These are phyloP conservation scores for Pythium scleroteichum DNA, from an alignment of 352 stramenopile genomes.

Conservation along the genomic window DNA sequence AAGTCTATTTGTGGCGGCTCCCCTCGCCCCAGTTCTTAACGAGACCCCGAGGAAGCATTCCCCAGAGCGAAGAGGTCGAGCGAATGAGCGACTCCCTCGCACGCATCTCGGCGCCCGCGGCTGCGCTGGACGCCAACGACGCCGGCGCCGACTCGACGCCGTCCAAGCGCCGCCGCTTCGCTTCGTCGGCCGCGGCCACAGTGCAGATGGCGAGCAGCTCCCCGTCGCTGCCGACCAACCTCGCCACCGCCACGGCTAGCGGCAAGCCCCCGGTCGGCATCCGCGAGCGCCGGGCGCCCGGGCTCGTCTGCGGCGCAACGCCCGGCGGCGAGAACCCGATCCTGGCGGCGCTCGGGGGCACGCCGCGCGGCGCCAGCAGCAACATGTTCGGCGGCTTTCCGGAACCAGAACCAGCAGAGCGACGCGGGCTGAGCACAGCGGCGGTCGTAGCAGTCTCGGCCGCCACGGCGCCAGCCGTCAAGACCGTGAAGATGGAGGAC, in stretches of 20 bases:
- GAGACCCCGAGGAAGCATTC: background rate
- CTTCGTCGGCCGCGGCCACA: conserved; percentile 12
- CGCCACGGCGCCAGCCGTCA: conserved; percentile 6
- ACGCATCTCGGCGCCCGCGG: conserved; percentile 1
- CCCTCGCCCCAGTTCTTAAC: background rate
- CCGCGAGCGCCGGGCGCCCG: conserved; percentile 25
- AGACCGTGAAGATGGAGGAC: conserved; percentile 15
- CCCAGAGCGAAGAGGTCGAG: too few relatives aligned
- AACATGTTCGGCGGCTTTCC: conserved; percentile 17
- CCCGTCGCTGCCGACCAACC: conserved; percentile 9
- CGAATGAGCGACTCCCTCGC: background rate
- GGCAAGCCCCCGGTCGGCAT: conserved; percentile 11
- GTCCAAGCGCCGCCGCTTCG: conserved; percentile 47
- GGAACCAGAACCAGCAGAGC: conserved; percentile 49
- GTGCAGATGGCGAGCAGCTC: conserved; percentile 13
- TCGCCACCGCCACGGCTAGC: background rate
- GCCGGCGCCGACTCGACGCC: conserved; percentile 38
- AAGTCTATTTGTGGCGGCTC: background rate
- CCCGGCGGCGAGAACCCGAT: conserved; percentile 55
- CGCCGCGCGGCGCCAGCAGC: conserved; percentile 28
- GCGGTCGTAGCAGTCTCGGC: conserved; percentile 7
- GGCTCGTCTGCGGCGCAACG: conserved; percentile 21
- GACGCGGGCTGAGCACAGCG: too few relatives aligned
- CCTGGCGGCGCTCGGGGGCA: conserved; percentile 59
- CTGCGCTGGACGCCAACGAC: background rate